Evolutionary conservation across 2,329 filamentous ascomycete species (phyloP).

Genomic region (Ascochyta pisi): DNA sequence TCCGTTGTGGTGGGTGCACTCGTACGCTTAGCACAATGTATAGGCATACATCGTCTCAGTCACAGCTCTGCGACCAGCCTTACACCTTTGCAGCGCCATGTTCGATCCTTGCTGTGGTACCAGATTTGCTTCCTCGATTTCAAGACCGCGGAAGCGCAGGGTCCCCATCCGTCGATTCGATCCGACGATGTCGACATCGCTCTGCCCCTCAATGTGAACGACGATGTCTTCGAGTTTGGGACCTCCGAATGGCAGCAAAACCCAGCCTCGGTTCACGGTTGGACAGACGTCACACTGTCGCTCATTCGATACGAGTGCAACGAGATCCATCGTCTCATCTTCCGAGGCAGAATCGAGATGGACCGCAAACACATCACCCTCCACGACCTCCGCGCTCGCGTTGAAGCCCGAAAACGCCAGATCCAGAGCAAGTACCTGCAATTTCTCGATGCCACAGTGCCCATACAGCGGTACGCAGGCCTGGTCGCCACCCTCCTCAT

Average conservation of each 20-base stretch:
- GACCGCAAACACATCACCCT: constrained; percentile 47
- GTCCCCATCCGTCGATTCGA: constrained; percentile 47
- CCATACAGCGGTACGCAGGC: constrained; percentile 48
- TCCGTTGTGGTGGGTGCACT: constrained; percentile 49
- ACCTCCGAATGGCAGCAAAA: constrained; percentile 45
- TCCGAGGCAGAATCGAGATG: constrained; percentile 48
- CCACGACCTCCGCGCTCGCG: constrained; percentile 44
- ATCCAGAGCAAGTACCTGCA: constrained; percentile 46
- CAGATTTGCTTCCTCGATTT: constrained; percentile 50
- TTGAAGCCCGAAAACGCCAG: constrained; percentile 45
- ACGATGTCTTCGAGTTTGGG: constrained; percentile 49
- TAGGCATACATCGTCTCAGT: constrained; percentile 47
- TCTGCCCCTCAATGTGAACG: constrained; percentile 46
- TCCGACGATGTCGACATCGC: constrained; percentile 49
- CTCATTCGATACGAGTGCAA: constrained; percentile 49
- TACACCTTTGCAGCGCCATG: constrained; percentile 46
- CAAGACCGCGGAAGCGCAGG: constrained; percentile 49
- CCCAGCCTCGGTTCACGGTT: constrained; percentile 38
- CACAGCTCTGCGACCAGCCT: constrained; percentile 45
- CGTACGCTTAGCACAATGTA: constrained; percentile 48
- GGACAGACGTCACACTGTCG: constrained; percentile 46
- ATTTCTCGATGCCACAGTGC: constrained; percentile 41
- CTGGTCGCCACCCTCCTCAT: constrained; percentile 48
- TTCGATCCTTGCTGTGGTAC: constrained; percentile 48
- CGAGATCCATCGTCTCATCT: constrained; percentile 48